A percentile compares a stretch with the other conserved stretches of the same genome.
Evolutionary conservation across 73 alveolate species (phyloP).

Genomic region (Tetrahymena elliotti): DNA sequence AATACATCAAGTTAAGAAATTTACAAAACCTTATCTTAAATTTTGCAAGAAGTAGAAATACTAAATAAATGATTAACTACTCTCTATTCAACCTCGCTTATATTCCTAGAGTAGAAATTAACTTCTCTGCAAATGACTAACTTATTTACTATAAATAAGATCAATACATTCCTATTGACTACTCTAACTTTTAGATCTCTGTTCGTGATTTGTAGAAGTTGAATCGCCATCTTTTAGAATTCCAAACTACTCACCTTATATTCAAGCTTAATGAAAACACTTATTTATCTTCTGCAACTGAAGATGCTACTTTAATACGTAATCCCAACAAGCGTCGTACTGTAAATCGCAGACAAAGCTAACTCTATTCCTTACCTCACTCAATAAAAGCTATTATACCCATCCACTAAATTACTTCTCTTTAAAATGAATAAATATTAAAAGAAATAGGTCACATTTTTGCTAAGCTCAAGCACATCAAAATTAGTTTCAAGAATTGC

Average conservation of each 20-base stretch:
- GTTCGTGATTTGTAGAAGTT: neutral
- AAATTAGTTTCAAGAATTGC: neutral
- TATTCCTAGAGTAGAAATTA: neutral
- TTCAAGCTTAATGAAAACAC: neutral
- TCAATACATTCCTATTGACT: neutral
- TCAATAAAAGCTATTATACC: neutral
- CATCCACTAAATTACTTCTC: neutral
- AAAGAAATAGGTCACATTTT: neutral
- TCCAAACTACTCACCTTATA: neutral
- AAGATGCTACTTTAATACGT: neutral
- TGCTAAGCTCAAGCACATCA: neutral
- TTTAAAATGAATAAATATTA: neutral
- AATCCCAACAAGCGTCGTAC: neutral
- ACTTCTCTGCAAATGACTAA: neutral
- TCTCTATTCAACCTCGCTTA: neutral
- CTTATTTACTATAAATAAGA: neutral
- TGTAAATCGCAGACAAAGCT: neutral
- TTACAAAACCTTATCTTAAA: neutral
- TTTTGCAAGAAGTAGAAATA: neutral
- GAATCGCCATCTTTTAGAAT: neutral
- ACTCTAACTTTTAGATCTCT: neutral
- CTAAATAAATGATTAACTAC: neutral
- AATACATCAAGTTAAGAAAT: neutral
- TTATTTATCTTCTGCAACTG: neutral
- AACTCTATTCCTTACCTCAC: neutral